Evolutionary conservation across 495 filamentous ascomycete species (phyloP), one percentile per base, ranked within the genome.

Genomic region (Podospora appendiculata): DNA sequence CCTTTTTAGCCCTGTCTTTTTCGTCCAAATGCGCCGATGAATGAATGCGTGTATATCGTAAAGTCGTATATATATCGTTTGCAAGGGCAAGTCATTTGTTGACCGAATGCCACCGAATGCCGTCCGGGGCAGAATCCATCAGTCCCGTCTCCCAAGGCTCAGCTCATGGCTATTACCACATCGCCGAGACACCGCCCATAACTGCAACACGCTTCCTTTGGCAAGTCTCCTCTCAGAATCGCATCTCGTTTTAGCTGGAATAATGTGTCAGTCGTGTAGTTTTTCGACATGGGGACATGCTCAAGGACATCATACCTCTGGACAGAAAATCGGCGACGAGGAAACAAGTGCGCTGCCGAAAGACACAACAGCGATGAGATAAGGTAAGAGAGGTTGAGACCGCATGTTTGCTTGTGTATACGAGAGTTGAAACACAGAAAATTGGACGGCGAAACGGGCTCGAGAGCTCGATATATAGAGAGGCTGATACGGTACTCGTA

Each of bases 121-220:
- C 25, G 25, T 25, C 25, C 25, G 25, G 5, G 25, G 25, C 5
- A 25, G 25, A 25, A 25, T 25, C 25, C 25, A 25, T 25, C 25
- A 25, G 25, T 25, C 25, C 25, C 25, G 5, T 5, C 25, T 25
- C 25, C 25, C 25, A 25, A 25, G 25, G 25, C 32, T 62, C 46
- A 69, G 11, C 32, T 50, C 64, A 70, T 67, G 36, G 65, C 59
- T 35, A 78, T 53, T 17, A 77, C 73, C 16, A 78, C 74, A 42
- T 73, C 68, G 14, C 69, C 66, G 47, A 68, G 66, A 51, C 74
- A 77, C 3, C 67, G 56, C 10, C 75, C 74, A 48, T 79, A 79
- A 47, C 65, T 70, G 56, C 75, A 79, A 56, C 75, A 77, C 8
- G 66, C 70, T 32, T 73, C 71, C 33, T 72, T 70, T 8, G 68